Conservation (phyloP, 2,329 filamentous ascomycete species). For the Talaromyces sp. region DNA sequence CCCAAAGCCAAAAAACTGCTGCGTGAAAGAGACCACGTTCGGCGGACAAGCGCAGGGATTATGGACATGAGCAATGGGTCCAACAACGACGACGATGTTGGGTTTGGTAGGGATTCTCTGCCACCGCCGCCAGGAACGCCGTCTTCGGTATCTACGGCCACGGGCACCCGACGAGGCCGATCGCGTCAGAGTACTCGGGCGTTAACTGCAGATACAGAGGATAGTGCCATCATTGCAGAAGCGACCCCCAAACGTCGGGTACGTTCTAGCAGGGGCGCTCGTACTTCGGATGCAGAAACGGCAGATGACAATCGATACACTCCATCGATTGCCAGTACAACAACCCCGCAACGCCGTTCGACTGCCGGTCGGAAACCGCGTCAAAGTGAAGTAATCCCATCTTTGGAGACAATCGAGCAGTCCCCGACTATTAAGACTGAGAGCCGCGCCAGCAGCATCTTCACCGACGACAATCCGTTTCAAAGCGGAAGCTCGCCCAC, state of each 20-base stretch:
- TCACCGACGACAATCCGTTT: slow-evolving; percentile 88
- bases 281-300: slow-evolving; percentile 26
- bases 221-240: slow-evolving; percentile 21
- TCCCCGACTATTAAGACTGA: slow-evolving; percentile 40
- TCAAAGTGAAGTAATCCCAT: slow-evolving; percentile 39
- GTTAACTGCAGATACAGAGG: slow-evolving; percentile 34
- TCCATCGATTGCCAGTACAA: slow-evolving; percentile 28
- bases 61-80: slow-evolving; percentile 63
- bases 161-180: slow-evolving; percentile 48
- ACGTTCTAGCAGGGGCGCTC: slow-evolving; percentile 27
- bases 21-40: slow-evolving; percentile 67
- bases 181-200: slow-evolving; percentile 47
- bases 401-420: slow-evolving; percentile 27
- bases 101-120: slow-evolving; percentile 42
- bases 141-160: slow-evolving; percentile 48
- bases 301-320: slow-evolving; percentile 24
- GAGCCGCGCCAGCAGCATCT: slow-evolving; percentile 57
- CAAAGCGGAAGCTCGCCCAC: slow-evolving; percentile 75
- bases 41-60: slow-evolving; percentile 84
- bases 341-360: slow-evolving; percentile 31
- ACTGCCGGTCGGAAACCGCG: slow-evolving; percentile 47
- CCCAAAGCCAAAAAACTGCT: slow-evolving; percentile 75
- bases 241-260: slow-evolving; percentile 23
- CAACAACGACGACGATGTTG: slow-evolving; percentile 58
- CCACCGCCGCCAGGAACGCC: slow-evolving; percentile 41